Evolutionary conservation across 2,329 filamentous ascomycete species (phyloP).

Genomic region (Neurospora crassa): DNA sequence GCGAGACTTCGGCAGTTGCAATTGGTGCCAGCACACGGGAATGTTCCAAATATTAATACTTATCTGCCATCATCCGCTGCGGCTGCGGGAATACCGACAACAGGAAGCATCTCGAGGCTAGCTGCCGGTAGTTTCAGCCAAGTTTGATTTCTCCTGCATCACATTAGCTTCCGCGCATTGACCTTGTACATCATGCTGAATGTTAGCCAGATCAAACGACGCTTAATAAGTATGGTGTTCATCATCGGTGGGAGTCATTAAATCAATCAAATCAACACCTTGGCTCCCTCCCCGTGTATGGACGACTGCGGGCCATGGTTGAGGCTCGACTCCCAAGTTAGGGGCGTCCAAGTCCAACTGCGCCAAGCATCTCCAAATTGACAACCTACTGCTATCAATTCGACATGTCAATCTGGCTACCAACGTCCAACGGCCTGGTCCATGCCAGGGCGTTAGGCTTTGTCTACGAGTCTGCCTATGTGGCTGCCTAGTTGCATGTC

Average conservation of each 20-base stretch:
- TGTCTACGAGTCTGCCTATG: neutral
- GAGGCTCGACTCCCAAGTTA: neutral
- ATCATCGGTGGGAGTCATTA: neutral
- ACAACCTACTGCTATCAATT: neutral
- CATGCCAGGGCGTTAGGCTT: neutral
- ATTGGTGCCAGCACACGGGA: neutral
- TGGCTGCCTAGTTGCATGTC: neutral
- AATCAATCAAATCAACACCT: neutral
- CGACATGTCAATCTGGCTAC: neutral
- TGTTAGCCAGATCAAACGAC: neutral
- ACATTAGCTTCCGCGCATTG: neutral
- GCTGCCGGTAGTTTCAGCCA: neutral
- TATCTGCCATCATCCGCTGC: neutral
- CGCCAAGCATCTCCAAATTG: neutral
- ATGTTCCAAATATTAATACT: neutral
- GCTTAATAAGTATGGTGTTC: neutral
- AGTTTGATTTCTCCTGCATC: neutral
- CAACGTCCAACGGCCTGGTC: neutral
- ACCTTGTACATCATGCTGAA: neutral
- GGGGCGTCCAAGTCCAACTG: neutral
- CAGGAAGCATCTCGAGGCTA: neutral
- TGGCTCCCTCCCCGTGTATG: too few relatives aligned
- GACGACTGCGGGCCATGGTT: neutral
- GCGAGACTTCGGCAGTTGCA: neutral
- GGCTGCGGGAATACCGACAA: neutral